Base-by-base conservation (phyloP, 2,329 filamentous ascomycete genomes). In the Lecanicillium sp. region DNA sequence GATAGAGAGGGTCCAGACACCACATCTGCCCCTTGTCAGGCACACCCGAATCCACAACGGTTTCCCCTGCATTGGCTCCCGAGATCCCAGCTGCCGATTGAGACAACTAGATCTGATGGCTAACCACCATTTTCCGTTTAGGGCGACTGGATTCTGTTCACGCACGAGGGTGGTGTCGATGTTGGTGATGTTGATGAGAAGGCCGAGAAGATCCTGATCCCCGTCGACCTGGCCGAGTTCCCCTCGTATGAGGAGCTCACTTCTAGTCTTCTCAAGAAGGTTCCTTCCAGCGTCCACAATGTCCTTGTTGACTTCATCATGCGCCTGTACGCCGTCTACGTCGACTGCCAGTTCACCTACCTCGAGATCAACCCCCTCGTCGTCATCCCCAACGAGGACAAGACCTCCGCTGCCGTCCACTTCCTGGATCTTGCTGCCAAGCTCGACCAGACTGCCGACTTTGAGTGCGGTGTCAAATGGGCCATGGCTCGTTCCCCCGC, bases 61-160 rank as follows among this genome's bases (percentile, higher is more conserved):
- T 29, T n/a, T 32, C 38, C 28, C 40, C 37, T 39, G 40, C 37
- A 42, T 38, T 42, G 33, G 22, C 30, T 20, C 31, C 29, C 12
- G 19, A 25, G 22, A 25, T 25, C 11, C 22, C 22, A 11, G 22
- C 22, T 25, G 22, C 22, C 22, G 22, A 25, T 7, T 25, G 22
- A 25, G 22, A 25, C 22, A 25, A 7, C 22, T 11, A 25, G 22
- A 25, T 25, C n/a, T n/a, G n/a, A n/a, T 33, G 29, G 32, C 65
- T 64, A 62, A 59, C 56, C 51, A 51, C 56, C 59, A 53, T 51
- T 48, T 44, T 33, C 18, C 28, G 31, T 19, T 14, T 62, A 96
- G 92, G 92, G 92, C 60, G 92, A 98, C 69, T 96, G 89, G 88
- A 95, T 98, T 62, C 86, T 98, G 59, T 98, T 98, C 76, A 95